Base-by-base conservation (phyloP, 148 eudicot genomes). In the Tetragonia tetragonoides region DNA sequence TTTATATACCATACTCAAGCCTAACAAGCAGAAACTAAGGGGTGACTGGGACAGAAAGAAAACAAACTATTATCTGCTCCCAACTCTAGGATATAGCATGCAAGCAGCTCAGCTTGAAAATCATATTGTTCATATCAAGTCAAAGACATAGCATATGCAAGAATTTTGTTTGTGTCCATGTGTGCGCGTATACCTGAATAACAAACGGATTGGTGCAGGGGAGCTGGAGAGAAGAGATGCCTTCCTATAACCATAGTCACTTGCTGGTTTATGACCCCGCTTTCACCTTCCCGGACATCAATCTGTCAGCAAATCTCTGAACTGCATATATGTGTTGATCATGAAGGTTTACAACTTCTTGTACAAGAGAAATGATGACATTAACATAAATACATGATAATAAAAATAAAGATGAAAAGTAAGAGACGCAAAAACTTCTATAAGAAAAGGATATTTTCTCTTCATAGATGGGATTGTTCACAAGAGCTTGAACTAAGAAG, bases 381-480 rank as follows among this genome's bases (percentile, higher is more conserved):
- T 10, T 34, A 28, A 59, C 44, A 73, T 23, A 49, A 23, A 8
- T 9, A 24, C 53, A 42, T 3, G n/a, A 28, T 28, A 28, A 6
- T 16, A 28, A 28, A 28, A 0, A 28, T 28, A 37, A 24, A 14
- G 56, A 44, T 34, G 1, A 28, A 10, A 1, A 4, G 6, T 34
- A 44, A 40, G 10, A 28, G 20, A 38, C n/a, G 24, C 28, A 12
- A 18, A 23, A 64, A 42, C 56, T 17, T 69, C 5, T 17, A 56
- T 39, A 23, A 42, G 54, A 34, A 17, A 86, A 90, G 99, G 97
- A 92, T 93, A 92, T 95, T 76, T 88, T 95, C 63, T 89, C 87
- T 62, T 90, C 89, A 66, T 83, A 81, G 37, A 88, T 83, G 57
- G 99, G 96, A 76, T 90, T 91, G 87, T 89, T 93, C 54, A 91